These are phyloP conservation scores for Pleoardoris graminearum DNA, from an alignment of 2,329 filamentous ascomycete species.

Conservation along the genomic window DNA sequence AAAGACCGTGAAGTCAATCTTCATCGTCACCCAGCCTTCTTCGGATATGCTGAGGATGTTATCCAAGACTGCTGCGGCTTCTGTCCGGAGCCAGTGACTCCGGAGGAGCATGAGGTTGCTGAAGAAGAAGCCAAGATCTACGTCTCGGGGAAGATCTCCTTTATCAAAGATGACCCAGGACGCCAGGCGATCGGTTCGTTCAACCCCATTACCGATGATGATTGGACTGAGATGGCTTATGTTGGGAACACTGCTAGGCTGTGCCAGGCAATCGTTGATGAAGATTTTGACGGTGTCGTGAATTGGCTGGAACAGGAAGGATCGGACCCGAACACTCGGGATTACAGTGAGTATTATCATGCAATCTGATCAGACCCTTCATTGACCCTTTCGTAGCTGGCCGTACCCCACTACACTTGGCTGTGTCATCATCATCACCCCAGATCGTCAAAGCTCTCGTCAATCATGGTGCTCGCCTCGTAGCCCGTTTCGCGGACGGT, in stretches of 20 bases:
- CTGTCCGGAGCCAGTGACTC: slow-evolving; percentile 70
- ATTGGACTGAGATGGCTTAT: slow-evolving; percentile 93
- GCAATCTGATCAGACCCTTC: too few species aligned
- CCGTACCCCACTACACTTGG: slow-evolving; percentile 76
- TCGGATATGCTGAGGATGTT: slow-evolving; percentile 71
- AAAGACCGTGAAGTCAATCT: slow-evolving; percentile 76
- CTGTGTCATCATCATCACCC: slow-evolving; percentile 67
- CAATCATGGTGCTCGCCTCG: slow-evolving; percentile 70
- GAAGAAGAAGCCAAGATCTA: slow-evolving; percentile 75
- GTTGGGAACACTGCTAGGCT: slow-evolving; percentile 76
- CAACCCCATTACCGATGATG: slow-evolving; percentile 77
- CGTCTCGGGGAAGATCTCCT: slow-evolving; percentile 72
- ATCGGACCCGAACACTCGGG: slow-evolving; percentile 70
- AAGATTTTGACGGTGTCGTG: slow-evolving; percentile 69
- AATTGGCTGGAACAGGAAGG: slow-evolving; percentile 71
- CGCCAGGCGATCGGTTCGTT: slow-evolving; percentile 74
- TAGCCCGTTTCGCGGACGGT: slow-evolving; percentile 76
- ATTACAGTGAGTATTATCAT: slow-evolving; percentile 22
- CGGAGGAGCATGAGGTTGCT: slow-evolving; percentile 71
- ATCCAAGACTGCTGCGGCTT: slow-evolving; percentile 80
- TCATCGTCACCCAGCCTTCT: slow-evolving; percentile 84
- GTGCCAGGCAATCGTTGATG: slow-evolving; percentile 79
- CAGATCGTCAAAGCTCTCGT: slow-evolving; percentile 73
- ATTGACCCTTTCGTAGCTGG: slow-evolving; percentile 48
- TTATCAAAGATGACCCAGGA: slow-evolving; percentile 80